Base-by-base conservation (phyloP, 129 eudicot genomes). In the Arctium minus region DNA sequence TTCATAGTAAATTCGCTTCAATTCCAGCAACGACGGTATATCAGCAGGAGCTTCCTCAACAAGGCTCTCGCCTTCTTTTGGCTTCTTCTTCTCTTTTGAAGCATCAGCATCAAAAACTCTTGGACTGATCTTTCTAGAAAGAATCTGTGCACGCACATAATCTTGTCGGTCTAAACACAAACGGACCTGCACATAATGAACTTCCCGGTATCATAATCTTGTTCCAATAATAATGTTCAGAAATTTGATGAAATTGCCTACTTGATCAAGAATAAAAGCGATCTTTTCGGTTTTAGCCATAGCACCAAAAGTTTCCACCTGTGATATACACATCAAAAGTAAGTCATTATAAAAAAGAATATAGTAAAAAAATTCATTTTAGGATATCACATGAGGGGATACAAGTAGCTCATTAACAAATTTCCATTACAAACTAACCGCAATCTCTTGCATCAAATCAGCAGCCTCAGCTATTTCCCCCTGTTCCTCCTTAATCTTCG, bases 241-340 rank as follows among this genome's bases (percentile, higher is more conserved):
- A 76, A 46, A 56, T 7, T 38, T 18, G 62, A 73, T 44, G 35
- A 70, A 32, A 56, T 3, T 13, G 11, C 92, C 81, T 86, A 94
- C 98, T 88, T 94, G 97, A 78, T 94, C 98, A 72, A 94, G 94
- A 75, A 94, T 92, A 75, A 94, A 94, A 12, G 97, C 96, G 2
- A 92, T 89, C 80, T 94, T 92, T 83, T 94, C 97, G 37, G 98
- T 92, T 90, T 94, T 92, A 32, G 98, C 98, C 97, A 94, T 94
- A 11, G 98, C 96, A 36, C 97, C 97, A 84, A 94, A 94, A 35
- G 97, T 92, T 87, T 92, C 98, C 22, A 94, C 98, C 98, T 94
- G 92, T 70, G 60, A 36, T 13, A 36, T 35, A n/a, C 70, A 46
- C 73, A 18, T 53, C 62, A 83, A 11, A 78, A n/a, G 39, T 39